These are phyloP conservation scores for Phytophthora meadii DNA, from an alignment of 352 stramenopile species.

Conservation along the genomic window DNA sequence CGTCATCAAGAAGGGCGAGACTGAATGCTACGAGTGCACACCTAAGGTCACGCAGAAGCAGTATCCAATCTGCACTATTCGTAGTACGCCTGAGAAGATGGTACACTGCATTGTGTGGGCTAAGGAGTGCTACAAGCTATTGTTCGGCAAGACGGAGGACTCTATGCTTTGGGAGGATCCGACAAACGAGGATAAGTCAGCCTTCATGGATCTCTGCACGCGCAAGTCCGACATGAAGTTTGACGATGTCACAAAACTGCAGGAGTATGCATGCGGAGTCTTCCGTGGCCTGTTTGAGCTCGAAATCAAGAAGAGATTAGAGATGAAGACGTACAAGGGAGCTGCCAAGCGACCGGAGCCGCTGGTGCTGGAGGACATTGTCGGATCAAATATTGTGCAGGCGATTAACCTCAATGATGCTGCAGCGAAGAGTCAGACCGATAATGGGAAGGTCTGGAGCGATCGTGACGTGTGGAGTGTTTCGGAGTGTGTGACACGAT, in stretches of 20 bases:
- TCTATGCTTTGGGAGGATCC: slow-evolving; percentile 97
- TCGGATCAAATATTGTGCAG: slow-evolving; percentile 50
- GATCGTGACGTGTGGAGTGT: slow-evolving; percentile 90
- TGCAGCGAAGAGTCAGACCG: slow-evolving; percentile 25
- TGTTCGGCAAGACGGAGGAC: slow-evolving; percentile 85
- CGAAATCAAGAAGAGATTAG: slow-evolving; percentile 97
- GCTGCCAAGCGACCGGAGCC: slow-evolving; percentile 91
- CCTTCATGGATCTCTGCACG: slow-evolving; percentile 84
- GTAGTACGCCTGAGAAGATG: slow-evolving; percentile 98
- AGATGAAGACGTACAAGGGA: slow-evolving; percentile 97
- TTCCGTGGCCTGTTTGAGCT: slow-evolving; percentile 93
- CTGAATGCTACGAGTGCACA: slow-evolving; percentile 99
- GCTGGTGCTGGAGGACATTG: slow-evolving; percentile 68
- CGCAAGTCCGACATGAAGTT: slow-evolving; percentile 50
- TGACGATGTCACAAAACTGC: slow-evolving; percentile 49
- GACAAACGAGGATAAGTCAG: slow-evolving; percentile 79
- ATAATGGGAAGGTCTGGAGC: slow-evolving; percentile 67
- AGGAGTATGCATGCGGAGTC: slow-evolving; percentile 75
- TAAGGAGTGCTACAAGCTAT: slow-evolving; percentile 91
- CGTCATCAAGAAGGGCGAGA: slow-evolving; percentile 97
- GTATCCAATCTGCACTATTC: slow-evolving; percentile 99
- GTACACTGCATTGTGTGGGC: slow-evolving; percentile 99
- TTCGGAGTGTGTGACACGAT: slow-evolving; percentile 88
- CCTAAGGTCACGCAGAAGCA: slow-evolving; percentile 95
- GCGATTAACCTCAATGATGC: slow-evolving; percentile 42